Evolutionary conservation across 306 rosid genomes (phyloP), one percentile per base, ranked within the genome.

Genomic region (Oxytropis ochrocephala): DNA sequence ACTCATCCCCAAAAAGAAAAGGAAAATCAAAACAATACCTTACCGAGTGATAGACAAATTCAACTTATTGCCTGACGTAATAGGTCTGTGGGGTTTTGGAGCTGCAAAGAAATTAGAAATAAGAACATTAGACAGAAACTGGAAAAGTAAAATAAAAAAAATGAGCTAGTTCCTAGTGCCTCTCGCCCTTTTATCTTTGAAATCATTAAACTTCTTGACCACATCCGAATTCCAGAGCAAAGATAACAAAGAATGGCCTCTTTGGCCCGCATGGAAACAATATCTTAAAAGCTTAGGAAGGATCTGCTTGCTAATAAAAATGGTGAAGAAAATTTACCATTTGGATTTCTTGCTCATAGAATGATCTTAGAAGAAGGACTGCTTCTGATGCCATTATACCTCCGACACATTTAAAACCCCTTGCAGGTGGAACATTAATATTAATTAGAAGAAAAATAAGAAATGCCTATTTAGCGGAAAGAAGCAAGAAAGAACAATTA

Each of bases 371-470:
- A 70, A 94, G 96, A 68, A 73, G 79, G 43, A 94, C 67, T 11
- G 96, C 99, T 87, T 94, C 96, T 50, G 91, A 79, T 75, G 96
- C 97, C 96, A 87, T 88, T 74, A 88, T 87, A 79, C 97, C 97
- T 78, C 95, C 92, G 6, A 48, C 76, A 74, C 97, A 88, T 84
- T 88, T 85, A 86, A 91, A 94, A 43, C 81, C 82, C 74, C 71
- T 81, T 50, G 83, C 81, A 5, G 59, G 67, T 14, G 77, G 52
- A 75, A 64, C 78, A 39, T 66, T 84, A 86, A 79, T 79, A 16
- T 61, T 78, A 75, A 62, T 64, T 17, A 69, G 52, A 73, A 74
- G 39, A 58, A 72, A 81, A 53, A 41, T 68, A 71, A 41, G 60
- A 55, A 62, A 27, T 16, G 54, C n/a, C 36, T n/a, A 46, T 55